Evolutionary conservation across 164 flowering plant genomes (phyloP).

Genomic region (Hamamelis virginiana): DNA sequence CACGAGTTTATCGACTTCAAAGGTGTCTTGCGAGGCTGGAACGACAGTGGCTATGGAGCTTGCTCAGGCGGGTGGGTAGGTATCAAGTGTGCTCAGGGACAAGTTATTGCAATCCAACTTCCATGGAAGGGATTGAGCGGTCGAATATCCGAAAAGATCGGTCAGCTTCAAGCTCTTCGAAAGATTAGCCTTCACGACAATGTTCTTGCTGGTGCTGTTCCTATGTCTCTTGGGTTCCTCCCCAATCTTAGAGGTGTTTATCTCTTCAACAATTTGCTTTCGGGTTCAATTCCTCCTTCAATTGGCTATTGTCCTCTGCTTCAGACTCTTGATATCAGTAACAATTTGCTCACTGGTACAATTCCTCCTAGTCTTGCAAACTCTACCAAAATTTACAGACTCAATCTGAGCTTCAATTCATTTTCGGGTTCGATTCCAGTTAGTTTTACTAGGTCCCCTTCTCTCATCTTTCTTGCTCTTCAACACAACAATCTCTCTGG

Average conservation of each 20-base stretch:
- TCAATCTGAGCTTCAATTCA: constrained; percentile 76
- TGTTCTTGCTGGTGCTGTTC: constrained; percentile 57
- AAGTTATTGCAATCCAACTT: constrained; percentile 79
- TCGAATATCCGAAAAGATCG: constrained; percentile 63
- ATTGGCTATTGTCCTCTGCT: constrained; percentile 56
- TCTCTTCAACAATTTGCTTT: constrained; percentile 79
- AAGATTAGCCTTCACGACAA: constrained; percentile 86
- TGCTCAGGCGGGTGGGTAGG: constrained; percentile 90
- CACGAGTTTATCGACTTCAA: constrained; percentile 49
- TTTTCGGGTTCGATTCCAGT: constrained; percentile 63
- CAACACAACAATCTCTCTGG: constrained; percentile 82
- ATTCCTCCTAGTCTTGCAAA: constrained; percentile 63
- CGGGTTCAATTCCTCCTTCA: constrained; percentile 80
- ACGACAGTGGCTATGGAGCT: constrained; percentile 49
- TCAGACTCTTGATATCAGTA: constrained; percentile 73
- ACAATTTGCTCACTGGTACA: constrained; percentile 63
- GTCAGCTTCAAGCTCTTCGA: constrained; percentile 61
- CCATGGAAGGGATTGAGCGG: constrained; percentile 87
- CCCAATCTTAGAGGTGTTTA: constrained; percentile 73
- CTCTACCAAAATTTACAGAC: constrained; percentile 56
- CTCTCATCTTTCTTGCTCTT: constrained; percentile 67
- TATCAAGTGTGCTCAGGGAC: constrained; percentile 76
- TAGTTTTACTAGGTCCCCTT: constrained; percentile 41
- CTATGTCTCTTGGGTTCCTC: constrained; percentile 66
- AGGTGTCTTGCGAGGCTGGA: constrained; percentile 74